A percentile compares a stretch with the other conserved stretches of the same genome.
phyloP scores from a whole-genome alignment of 192 early-diverging fungal species.

The Umbelopsis sp. region DNA sequence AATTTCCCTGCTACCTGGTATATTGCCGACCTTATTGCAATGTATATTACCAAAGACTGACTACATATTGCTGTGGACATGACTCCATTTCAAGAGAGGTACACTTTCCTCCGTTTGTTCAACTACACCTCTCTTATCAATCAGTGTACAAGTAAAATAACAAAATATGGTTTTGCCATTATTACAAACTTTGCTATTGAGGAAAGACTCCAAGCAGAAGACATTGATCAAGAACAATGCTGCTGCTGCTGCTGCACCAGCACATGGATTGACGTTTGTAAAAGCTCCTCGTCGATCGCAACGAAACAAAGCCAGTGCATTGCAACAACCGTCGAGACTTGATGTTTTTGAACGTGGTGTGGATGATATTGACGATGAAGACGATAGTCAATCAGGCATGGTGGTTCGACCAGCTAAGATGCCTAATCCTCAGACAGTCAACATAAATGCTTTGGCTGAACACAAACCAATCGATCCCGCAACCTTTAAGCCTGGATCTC shows the following conservation, averaged over 20 bases:
- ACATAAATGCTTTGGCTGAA: not conserved
- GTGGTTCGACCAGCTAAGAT: not conserved
- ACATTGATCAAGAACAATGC: not conserved
- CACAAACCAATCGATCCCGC: not conserved
- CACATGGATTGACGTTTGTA: not conserved
- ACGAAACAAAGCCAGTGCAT: not conserved
- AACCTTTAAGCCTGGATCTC: not conserved
- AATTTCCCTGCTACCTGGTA: not conserved
- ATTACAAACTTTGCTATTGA: not conserved
- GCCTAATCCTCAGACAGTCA: not conserved
- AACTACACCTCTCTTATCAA: not conserved
- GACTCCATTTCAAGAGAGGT: not conserved
- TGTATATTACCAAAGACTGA: not conserved
- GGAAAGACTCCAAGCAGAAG: not conserved
- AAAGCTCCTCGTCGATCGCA: not conserved
- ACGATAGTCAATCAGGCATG: not conserved
- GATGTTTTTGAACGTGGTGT: not conserved
- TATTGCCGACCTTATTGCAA: conserved; percentile 17
- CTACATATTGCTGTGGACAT: not conserved
- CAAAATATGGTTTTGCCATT: not conserved
- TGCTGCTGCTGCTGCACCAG: not conserved
- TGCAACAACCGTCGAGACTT: not conserved
- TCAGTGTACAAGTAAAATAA: too few relatives aligned
- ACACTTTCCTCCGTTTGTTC: not conserved
- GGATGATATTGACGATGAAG: not conserved